Evolutionary conservation across 257 asterid species (phyloP), one percentile per base, ranked within the genome.

Genomic region (Dorcoceras hygrometricum): DNA sequence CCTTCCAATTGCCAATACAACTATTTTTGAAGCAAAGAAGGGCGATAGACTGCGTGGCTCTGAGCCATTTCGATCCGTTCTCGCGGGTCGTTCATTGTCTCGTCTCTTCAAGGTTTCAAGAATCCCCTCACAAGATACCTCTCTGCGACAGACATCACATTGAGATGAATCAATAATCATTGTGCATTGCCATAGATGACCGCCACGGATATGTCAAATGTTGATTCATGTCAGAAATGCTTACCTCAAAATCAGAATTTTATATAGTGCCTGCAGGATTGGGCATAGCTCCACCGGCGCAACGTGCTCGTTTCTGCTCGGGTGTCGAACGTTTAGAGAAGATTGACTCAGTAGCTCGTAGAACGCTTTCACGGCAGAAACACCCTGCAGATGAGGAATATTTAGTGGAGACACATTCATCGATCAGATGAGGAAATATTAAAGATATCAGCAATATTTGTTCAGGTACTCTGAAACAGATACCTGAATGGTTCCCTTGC

Each of bases 401-500:
- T n/a, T n/a, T n/a, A n/a, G n/a, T n/a, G n/a, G n/a, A n/a, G n/a
- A n/a, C n/a, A n/a, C n/a, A n/a, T n/a, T n/a, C n/a, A n/a, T n/a
- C n/a, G n/a, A n/a, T 46, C 8, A 46, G 20, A 8, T 46, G 19
- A 16, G 53, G 53, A 46, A 46, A 46, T 16, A 46, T n/a, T n/a
- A n/a, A n/a, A 14, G n/a, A 0, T 12, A 39, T 16, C 53, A 16
- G n/a, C n/a, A n/a, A n/a, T n/a, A 56, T 27, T 20, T 71, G 23
- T 32, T 23, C 32, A 8, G 28, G 60, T n/a, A 34, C 56, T 25
- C 10, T 14, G 36, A 32, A 39, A 23, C 5, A 61, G 29, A 31
- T 84, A 89, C 97, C 97, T 93, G 99, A 76, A 93, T 93, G 76
- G 89, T 90, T 69, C 99, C 99, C 85, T 93, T 93, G 80, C 99